Evolutionary conservation across 768 basidiomycete genomes (phyloP).

Genomic region (Chalciporus sphaerocephalus): DNA sequence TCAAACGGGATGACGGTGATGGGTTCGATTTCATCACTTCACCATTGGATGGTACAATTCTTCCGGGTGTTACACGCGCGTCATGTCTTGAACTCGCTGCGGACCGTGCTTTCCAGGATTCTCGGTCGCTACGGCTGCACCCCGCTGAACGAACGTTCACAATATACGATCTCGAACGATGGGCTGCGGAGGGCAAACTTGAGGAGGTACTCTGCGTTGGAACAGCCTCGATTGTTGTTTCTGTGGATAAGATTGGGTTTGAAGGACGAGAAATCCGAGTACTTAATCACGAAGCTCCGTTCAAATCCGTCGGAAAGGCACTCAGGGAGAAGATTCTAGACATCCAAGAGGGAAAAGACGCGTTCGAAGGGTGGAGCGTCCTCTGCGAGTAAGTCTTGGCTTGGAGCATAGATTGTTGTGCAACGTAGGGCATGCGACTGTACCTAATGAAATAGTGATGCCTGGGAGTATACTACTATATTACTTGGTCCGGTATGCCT

Average conservation of each 20-base stretch:
- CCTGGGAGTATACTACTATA: too few species aligned
- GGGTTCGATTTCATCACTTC: constrained; percentile 83
- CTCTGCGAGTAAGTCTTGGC: constrained; percentile 30
- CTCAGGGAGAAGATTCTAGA: constrained; percentile 71
- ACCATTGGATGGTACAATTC: constrained; percentile 84
- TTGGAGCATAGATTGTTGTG: background rate
- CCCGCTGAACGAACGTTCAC: constrained; percentile 59
- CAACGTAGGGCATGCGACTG: background rate
- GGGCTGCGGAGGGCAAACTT: constrained; percentile 55
- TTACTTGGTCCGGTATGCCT: too few species aligned
- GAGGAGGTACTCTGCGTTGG: constrained; percentile 85
- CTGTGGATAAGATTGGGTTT: constrained; percentile 71
- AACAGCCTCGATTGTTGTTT: constrained; percentile 74
- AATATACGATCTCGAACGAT: constrained; percentile 54
- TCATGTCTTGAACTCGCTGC: constrained; percentile 71
- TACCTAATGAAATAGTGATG: too few species aligned
- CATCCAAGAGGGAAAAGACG: constrained; percentile 65
- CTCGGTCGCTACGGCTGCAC: constrained; percentile 30
- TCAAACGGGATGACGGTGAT: constrained; percentile 51
- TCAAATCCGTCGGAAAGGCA: constrained; percentile 59
- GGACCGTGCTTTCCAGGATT: constrained; percentile 48
- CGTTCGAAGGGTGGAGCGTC: constrained; percentile 66
- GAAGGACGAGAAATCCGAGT: constrained; percentile 58
- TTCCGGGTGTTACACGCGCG: constrained; percentile 89
- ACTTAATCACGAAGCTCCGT: constrained; percentile 34